Conservation (phyloP, 2,329 filamentous ascomycete species). For the Epicoccum sorghinum region DNA sequence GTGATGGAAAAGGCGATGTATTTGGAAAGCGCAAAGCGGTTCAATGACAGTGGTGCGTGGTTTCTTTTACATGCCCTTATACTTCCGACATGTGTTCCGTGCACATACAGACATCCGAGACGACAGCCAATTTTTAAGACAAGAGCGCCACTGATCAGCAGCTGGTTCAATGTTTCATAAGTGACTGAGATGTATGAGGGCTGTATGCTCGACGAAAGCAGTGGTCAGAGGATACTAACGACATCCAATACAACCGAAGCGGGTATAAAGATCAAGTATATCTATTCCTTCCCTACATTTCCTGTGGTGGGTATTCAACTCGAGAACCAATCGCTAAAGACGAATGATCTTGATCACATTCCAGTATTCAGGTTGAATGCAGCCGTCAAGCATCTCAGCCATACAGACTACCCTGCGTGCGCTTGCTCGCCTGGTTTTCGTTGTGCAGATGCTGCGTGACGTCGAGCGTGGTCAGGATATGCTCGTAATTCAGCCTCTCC, state of each 20-base stretch:
- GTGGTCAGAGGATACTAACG: background rate
- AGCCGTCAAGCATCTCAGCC: slow-evolving; percentile 13
- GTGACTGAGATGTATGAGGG: too few relatives aligned
- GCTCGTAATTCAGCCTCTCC: slow-evolving; percentile 29
- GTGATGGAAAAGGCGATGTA: too few relatives aligned
- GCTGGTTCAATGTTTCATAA: too few relatives aligned
- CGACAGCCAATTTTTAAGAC: too few relatives aligned
- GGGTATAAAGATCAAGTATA: background rate
- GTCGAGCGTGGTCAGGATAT: slow-evolving; percentile 45
- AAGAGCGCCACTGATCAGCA: too few relatives aligned
- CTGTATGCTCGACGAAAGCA: background rate
- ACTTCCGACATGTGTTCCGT: too few relatives aligned
- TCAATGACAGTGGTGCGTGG: too few relatives aligned
- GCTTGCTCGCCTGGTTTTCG: slow-evolving; percentile 39
- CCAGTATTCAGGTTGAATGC: background rate
- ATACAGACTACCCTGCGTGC: slow-evolving; percentile 38
- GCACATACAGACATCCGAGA: too few relatives aligned
- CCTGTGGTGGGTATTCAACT: background rate
- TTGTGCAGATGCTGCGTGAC: slow-evolving; percentile 51
- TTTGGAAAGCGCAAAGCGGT: too few relatives aligned
- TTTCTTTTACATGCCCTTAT: too few relatives aligned
- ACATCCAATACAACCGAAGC: background rate
- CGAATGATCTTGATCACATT: background rate
- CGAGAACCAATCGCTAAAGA: background rate
- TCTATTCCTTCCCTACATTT: background rate